Evolutionary conservation across 768 basidiomycete species (phyloP), one percentile per base, ranked within the genome.

Genomic region (Fomitopsis pulvina): DNA sequence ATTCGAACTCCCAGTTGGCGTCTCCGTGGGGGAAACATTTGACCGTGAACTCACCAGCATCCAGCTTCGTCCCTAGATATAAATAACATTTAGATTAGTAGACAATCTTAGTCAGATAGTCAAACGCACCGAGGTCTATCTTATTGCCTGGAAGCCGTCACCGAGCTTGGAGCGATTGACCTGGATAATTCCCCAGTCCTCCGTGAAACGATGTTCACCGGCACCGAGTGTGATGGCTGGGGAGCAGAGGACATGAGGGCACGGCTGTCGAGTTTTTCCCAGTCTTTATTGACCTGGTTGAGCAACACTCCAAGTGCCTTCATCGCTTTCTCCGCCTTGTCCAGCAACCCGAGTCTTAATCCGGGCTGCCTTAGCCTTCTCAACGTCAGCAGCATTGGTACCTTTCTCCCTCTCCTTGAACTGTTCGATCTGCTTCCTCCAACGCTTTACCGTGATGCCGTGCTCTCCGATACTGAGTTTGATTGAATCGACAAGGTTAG

Each of bases 11-110:
- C 25, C 47, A 8, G 9, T 26, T 1, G 22, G 3, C 7, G 11
- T 2, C 29, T 18, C 42, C 45, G 45, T 7, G 10, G 24, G 43
- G 47, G 22, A 47, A 61, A 62, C 66, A 65, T 11, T 34, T 55
- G 2, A 1, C 2, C 2, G 26, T 44, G 27, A 53, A 50, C 4
- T 50, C 39, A 40, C 32, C 39, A 1, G 4, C 0, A 14, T 28
- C 3, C 4, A 53, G 26, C 30, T 47, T 26, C 26, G 39, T 46
- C n/a, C 49, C 28, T 9, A 60, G 51, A 50, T 57, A n/a, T n/a
- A n/a, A n/a, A n/a, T n/a, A 7, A 62, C 60, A 25, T 66, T 65
- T n/a, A 54, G 44, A 39, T 66, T 66, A 9, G 66, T 59, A 26
- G 14, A 51, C 50, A 9, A 44, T 55, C 21, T 22, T 42, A 40